A percentile compares a stretch with the other conserved stretches of the same genome.
Conservation (phyloP, 163 green algal species). For the Scenedesmus sp. region DNA sequence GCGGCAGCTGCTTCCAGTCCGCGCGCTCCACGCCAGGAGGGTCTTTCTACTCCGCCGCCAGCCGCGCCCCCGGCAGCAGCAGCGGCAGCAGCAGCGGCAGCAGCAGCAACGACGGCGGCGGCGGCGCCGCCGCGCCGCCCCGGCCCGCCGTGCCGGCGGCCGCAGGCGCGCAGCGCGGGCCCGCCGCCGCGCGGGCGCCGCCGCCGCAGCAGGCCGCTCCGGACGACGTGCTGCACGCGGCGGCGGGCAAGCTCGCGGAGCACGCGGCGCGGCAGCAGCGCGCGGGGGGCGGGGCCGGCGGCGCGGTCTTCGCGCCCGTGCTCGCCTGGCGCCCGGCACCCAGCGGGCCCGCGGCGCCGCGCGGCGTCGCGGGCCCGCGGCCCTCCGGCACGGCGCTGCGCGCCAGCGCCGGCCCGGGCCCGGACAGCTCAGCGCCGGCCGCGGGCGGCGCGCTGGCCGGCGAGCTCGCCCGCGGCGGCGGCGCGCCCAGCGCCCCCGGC, state of each 20-base stretch:
- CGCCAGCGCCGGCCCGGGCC: neutral
- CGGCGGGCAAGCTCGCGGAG: slow-evolving; percentile 15
- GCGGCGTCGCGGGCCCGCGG: too few species aligned
- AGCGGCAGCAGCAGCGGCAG: slow-evolving; percentile 10
- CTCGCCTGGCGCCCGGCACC: too few species aligned
- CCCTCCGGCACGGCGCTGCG: neutral
- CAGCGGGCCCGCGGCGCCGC: too few species aligned
- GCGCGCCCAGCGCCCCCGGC: neutral
- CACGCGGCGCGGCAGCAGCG: slow-evolving; percentile 17
- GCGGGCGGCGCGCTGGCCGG: neutral
- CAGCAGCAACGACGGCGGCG: neutral
- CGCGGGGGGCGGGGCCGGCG: too few species aligned
- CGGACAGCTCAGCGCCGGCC: neutral
- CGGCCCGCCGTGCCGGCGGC: too few species aligned
- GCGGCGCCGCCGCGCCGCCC: too few species aligned
- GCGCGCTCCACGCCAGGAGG: neutral
- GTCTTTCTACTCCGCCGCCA: neutral
- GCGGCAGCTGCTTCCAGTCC: neutral
- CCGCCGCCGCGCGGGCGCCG: too few species aligned
- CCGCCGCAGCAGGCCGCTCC: neutral
- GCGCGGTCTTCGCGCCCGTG: too few species aligned
- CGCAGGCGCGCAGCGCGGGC: too few species aligned
- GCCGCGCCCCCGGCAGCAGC: neutral
- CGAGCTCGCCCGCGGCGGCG: neutral
- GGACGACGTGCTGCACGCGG: slow-evolving; percentile 8